Percentiles rank a stretch among this genome's conserved stretches.
Evolutionary conservation across 208 protist genomes (phyloP).

Genomic region (Crithidia fasciculata): DNA sequence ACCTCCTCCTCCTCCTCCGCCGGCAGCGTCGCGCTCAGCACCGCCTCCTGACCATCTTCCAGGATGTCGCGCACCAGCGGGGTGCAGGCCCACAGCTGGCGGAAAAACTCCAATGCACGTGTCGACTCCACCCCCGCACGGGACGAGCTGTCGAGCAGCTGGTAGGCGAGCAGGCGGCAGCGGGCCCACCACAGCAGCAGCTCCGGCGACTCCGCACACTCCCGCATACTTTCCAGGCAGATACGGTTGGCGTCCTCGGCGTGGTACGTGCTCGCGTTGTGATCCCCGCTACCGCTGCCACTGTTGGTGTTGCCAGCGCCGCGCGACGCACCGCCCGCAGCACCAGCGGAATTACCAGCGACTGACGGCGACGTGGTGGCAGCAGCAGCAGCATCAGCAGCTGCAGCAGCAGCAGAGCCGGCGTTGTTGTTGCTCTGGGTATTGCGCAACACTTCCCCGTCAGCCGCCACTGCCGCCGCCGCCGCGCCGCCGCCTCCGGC

Average conservation of each 20-base stretch:
- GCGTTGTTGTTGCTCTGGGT: no score
- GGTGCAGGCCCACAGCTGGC: constrained; percentile 58
- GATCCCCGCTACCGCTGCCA: not conserved
- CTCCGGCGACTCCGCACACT: constrained; percentile 30
- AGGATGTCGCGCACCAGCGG: constrained; percentile 46
- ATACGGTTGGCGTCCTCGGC: constrained; percentile 32
- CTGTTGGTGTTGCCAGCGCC: not conserved
- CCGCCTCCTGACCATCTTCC: constrained; percentile 34
- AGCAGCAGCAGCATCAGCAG: constrained; percentile 2
- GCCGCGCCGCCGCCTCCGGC: not conserved
- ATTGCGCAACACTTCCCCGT: no score
- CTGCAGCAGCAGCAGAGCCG: not conserved
- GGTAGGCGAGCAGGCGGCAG: constrained; percentile 69
- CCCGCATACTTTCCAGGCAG: constrained; percentile 66
- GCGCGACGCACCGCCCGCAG: not conserved
- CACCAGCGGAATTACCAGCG: not conserved
- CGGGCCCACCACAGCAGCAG: constrained; percentile 83
- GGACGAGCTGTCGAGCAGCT: constrained; percentile 36
- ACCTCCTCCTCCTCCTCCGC: constrained; percentile 2
- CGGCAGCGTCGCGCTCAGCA: constrained; percentile 19
- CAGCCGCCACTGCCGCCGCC: not conserved
- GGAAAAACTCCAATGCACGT: constrained; percentile 57
- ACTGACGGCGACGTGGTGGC: no score
- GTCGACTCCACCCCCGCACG: constrained; percentile 54
- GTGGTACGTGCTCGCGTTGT: constrained; percentile 9